Evolutionary conservation across 169 alveolate genomes (phyloP).

Genomic region (Eimeria maxima): DNA sequence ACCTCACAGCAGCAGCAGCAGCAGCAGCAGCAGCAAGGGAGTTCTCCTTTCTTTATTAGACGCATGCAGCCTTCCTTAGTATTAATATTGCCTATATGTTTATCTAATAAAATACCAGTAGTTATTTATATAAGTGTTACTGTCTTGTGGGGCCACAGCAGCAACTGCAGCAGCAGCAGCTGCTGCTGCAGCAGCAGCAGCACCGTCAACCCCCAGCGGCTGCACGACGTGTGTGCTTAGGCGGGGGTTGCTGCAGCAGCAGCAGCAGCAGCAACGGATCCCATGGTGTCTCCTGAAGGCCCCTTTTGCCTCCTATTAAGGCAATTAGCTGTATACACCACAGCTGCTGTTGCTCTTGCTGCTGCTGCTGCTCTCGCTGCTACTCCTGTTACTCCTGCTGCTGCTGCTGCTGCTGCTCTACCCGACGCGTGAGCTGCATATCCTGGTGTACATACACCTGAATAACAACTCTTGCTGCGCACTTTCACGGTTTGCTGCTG

Average conservation of each 20-base stretch:
- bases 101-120: not conserved
- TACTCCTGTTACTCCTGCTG: not conserved
- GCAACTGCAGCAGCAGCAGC: slow-evolving; percentile 49
- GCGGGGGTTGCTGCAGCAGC: not conserved
- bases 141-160: not conserved
- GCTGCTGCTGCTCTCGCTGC: not conserved
- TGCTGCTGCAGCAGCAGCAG: slow-evolving; percentile 42
- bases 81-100: not conserved
- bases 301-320: not conserved
- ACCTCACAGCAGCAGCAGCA: not conserved
- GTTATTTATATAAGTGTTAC: not conserved
- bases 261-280: slow-evolving; percentile 1
- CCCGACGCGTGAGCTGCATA: not conserved
- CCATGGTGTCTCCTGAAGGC: slow-evolving; percentile 12
- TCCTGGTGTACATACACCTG: slow-evolving; percentile 2
- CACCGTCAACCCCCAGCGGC: not conserved
- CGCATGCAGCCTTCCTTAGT: not conserved
- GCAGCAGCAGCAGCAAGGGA: too few species aligned
- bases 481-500: not conserved
- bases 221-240: slow-evolving; percentile 50
- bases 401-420: slow-evolving; percentile 43
- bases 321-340: not conserved
- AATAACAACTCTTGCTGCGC: not conserved
- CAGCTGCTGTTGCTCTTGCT: not conserved
- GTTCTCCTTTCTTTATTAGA: not conserved